Conservation (phyloP, 306 rosid species). For the Quercus wislizeni region DNA sequence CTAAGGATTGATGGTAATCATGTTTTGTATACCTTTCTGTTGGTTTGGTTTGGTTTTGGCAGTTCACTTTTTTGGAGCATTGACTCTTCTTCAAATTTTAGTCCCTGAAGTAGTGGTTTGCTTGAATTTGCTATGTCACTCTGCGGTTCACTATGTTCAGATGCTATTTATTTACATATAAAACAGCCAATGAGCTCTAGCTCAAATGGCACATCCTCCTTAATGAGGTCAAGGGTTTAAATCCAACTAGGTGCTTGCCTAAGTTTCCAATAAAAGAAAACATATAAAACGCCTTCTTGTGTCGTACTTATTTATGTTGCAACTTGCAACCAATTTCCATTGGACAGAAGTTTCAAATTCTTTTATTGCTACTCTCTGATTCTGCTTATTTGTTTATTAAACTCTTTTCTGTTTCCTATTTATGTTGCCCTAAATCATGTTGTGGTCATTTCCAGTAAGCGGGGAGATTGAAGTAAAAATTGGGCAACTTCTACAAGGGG, state of each 20-base stretch:
- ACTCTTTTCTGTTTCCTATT: background rate
- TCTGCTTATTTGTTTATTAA: background rate
- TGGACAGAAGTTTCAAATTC: background rate
- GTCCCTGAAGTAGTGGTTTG: background rate
- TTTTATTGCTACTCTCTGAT: background rate
- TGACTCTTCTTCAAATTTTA: background rate
- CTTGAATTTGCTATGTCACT: background rate
- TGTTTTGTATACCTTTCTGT: background rate
- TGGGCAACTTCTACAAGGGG: slow-evolving; percentile 78
- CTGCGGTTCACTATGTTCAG: background rate
- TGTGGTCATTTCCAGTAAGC: slow-evolving; percentile 38
- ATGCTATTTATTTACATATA: too few species aligned
- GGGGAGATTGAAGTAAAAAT: slow-evolving; percentile 37
- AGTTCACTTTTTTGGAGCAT: background rate
- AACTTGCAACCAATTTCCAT: background rate
- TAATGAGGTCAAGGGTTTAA: too few species aligned
- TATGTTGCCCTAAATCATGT: background rate
- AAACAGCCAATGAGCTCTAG: too few species aligned
- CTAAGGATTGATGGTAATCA: background rate
- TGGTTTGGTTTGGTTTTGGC: background rate
- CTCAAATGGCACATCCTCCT: too few species aligned
- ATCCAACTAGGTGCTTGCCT: too few species aligned
- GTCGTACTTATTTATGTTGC: background rate
- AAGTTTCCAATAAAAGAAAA: too few species aligned
- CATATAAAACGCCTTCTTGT: background rate